Evolutionary conservation across 2,329 filamentous ascomycete genomes (phyloP), one percentile per base, ranked within the genome.

Genomic region (Diaporthe ilicicola): DNA sequence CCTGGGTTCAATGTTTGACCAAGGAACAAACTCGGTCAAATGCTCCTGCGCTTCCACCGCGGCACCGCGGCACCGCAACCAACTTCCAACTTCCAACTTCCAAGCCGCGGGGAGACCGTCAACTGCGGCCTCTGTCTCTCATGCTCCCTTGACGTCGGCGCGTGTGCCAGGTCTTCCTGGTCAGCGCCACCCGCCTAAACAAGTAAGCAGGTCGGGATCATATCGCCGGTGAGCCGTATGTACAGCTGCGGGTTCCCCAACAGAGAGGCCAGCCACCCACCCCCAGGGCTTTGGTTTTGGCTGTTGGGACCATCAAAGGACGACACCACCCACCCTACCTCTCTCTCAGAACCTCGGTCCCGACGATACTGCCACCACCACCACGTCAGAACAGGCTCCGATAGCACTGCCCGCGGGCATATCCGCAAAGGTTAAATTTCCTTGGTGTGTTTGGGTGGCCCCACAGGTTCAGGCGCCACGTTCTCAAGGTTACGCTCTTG

Each of bases 81-180:
- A 29, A 62, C 56, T 48, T 32, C 56, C 56, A 29, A 62, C 56
- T 48, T 32, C 56, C 56, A 62, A 62, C 56, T 48, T 62, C 56
- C 39, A 62, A 32, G 56, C 42, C 56, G 39, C 42, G 42, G 22
- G 32, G 32, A 34, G 32, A 34, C 42, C 48, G 59, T 48, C 59
- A 62, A 62, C 27, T 12, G 15, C 27, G 15, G 3, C 7, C 32
- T 34, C 32, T 9, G 9, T 34, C n/a, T 34, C 12, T 10, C 24
- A 29, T 22, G 59, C 42, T 34, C 4, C 7, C 24, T 24, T 62
- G 59, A 62, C 42, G 46, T 8, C 44, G 27, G 42, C 22, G 17
- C n/a, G 2, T 27, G n/a, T 4, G 59, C 59, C 59, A 37, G 27
- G 44, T 22, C 44, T 62, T 24, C 27, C 59, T 48, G 19, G 59